Conservation (phyloP, 2,329 filamentous ascomycete genomes). For the Ambrosiella beaveri region DNA sequence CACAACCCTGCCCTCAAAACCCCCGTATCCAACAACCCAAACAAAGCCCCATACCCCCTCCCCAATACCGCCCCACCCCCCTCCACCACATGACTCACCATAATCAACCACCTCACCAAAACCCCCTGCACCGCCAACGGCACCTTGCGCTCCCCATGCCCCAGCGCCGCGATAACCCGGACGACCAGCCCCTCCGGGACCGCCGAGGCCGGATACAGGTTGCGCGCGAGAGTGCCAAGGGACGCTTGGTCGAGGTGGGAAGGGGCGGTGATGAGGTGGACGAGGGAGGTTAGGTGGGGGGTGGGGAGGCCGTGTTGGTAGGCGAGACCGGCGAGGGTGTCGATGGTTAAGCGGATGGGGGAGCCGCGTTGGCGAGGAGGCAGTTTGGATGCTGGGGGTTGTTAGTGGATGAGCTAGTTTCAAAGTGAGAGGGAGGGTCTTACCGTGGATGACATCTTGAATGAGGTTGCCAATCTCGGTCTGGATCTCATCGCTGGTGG, state of each 20-base stretch:
- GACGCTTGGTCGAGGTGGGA: conserved; percentile 62
- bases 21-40: conserved; percentile 67
- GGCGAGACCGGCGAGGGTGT: conserved; percentile 42
- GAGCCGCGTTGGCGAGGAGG: conserved; percentile 48
- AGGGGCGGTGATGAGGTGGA: conserved; percentile 49
- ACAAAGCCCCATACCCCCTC: conserved; percentile 57
- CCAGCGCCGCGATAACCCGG: conserved; percentile 54
- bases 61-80: conserved; percentile 37
- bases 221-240: conserved; percentile 49
- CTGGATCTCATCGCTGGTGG: conserved; percentile 16
- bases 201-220: conserved; percentile 54
- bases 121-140: conserved; percentile 51
- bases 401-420: neutral
- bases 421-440: neutral
- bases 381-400: conserved; percentile 33
- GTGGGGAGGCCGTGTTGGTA: conserved; percentile 52
- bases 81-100: conserved; percentile 56
- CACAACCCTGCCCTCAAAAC: conserved; percentile 48
- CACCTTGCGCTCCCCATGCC: conserved; percentile 60
- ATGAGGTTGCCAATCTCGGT: conserved; percentile 22
- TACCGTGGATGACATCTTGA: conserved; percentile 21
- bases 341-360: conserved; percentile 45
- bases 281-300: conserved; percentile 40
- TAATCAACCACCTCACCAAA: conserved; percentile 61
- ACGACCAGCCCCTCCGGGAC: conserved; percentile 45